Base-by-base conservation (phyloP, 768 basidiomycete genomes). In the Boletus vermiculosoides region DNA sequence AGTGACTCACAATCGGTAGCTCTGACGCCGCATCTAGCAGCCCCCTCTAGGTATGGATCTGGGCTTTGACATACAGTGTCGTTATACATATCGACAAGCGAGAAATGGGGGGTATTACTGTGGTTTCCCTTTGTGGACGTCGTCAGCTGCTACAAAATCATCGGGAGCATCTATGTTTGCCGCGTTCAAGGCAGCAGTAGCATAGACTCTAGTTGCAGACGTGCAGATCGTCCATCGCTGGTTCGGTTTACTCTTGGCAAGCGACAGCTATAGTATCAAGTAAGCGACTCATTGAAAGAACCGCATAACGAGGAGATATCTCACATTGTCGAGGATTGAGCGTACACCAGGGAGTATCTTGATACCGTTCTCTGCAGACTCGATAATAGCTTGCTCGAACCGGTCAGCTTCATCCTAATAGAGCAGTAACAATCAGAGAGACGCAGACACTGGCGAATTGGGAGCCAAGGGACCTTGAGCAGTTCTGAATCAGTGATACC, bases 11-110 rank as follows among this genome's bases (percentile, higher is more conserved):
- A 69, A 22, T 63, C 56, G 18, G 45, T 48, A 13, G 87, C 82
- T 45, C 82, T 77, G 22, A 87, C 83, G 2, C 83, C 81, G 62
- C 87, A 86, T 57, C 77, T 78, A 68, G 86, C 74, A 22, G 94
- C 93, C 11, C 94, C 95, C 42, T 88, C 81, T 37, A 97, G 76
- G 75, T 96, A 98, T 1, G 95, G 95, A 63, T 95, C 94, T 11
- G 95, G 94, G 65, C 86, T 85, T 51, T 2, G 30, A 42, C 9
- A 22, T 11, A 20, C 22, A 49, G 30, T 10, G 34, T 62, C 45
- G 30, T 51, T 45, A 61, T 37, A 45, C 36, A 51, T 37, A 15
- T 50, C 42, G 30, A 46, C 6, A 13, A 45, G 18, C 12, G 23
- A 52, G 23, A 15, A 44, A 56, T 22, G 34, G 53, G 52, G 10